Evolutionary conservation across 495 filamentous ascomycete species (phyloP), one percentile per base, ranked within the genome.

Genomic region (Podospora pseudoanserina): DNA sequence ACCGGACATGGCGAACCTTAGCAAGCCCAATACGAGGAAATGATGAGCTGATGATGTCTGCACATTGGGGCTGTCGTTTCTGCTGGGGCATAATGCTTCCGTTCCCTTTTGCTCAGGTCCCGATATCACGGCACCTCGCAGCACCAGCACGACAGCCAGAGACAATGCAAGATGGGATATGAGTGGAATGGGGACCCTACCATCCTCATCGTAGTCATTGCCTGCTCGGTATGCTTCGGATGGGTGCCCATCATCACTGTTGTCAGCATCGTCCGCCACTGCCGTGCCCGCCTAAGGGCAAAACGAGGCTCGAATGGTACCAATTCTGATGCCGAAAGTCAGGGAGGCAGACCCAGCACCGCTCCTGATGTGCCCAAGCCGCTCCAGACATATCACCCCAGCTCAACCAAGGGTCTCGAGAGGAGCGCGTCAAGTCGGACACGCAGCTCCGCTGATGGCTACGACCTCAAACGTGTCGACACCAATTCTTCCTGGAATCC

Each of bases 191-290:
- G 63, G 55, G 59, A 71, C 39, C 26, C 54, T 13, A 69, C 53
- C 13, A 30, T 30, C 1, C 66, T 60, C 27, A 65, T 73, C 11
- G 26, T 75, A 30, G 19, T 63, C 28, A 75, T 75, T 56, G 61
- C 57, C 53, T 4, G 63, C 16, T 44, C 68, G n/a, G 23, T 71
- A 9, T 69, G 71, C 59, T 70, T 73, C n/a, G 54, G 60, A 32
- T 75, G 71, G 65, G n/a, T 73, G 20, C 67, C 71, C n/a, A 16
- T 75, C 11, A 49, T 67, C 28, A 20, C 55, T 27, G 15, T 59
- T n/a, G 26, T 71, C 15, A 70, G 71, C 54, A 20, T 75, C 11
- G 65, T 11, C 60, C 60, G 67, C 60, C 34, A 68, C n/a, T 26
- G 54, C 32, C 39, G 44, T 28, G 23, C 4, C 11, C 60, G 67